Percentiles rank a stretch among this genome's conserved stretches.
Conservation (phyloP, 768 basidiomycete species). For the Naganishia onofrii region DNA sequence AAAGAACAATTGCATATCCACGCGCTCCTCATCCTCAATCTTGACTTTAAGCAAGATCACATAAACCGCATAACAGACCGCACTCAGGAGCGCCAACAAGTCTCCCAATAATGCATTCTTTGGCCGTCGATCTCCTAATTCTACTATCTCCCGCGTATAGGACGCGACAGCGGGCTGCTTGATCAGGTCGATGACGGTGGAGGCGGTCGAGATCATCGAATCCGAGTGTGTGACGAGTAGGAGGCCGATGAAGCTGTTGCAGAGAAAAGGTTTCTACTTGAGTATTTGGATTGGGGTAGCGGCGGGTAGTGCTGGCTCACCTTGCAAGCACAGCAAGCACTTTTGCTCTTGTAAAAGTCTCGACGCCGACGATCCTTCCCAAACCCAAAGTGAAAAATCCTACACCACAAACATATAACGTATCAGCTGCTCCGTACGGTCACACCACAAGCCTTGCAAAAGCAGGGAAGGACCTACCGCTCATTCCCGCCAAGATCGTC, state of each 20-base stretch:
- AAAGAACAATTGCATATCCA: conserved; percentile 92
- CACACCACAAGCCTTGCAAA: too few species aligned
- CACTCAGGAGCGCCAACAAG: conserved; percentile 76
- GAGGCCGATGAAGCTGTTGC: conserved; percentile 71
- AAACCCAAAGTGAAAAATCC: conserved; percentile 90
- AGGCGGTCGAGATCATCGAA: conserved; percentile 50
- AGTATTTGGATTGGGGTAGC: too few species aligned
- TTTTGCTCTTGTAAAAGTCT: conserved; percentile 70
- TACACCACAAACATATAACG: conserved; percentile 46
- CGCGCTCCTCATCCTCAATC: conserved; percentile 72
- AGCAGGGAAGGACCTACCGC: conserved; percentile 61
- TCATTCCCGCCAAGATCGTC: conserved; percentile 83
- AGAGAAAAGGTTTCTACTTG: neutral
- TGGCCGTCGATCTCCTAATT: conserved; percentile 32
- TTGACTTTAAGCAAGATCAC: conserved; percentile 84
- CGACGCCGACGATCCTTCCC: conserved; percentile 77
- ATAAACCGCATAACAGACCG: conserved; percentile 82
- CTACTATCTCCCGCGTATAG: neutral
- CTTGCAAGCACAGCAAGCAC: conserved; percentile 73
- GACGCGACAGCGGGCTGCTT: conserved; percentile 22
- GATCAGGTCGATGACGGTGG: conserved; percentile 26
- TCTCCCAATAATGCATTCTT: conserved; percentile 68
- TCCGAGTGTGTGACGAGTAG: conserved; percentile 86
- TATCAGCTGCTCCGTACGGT: too few species aligned
- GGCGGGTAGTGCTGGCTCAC: conserved; percentile 54